Conservation (phyloP, 2,329 filamentous ascomycete genomes). For the Corynespora cassiicola region DNA sequence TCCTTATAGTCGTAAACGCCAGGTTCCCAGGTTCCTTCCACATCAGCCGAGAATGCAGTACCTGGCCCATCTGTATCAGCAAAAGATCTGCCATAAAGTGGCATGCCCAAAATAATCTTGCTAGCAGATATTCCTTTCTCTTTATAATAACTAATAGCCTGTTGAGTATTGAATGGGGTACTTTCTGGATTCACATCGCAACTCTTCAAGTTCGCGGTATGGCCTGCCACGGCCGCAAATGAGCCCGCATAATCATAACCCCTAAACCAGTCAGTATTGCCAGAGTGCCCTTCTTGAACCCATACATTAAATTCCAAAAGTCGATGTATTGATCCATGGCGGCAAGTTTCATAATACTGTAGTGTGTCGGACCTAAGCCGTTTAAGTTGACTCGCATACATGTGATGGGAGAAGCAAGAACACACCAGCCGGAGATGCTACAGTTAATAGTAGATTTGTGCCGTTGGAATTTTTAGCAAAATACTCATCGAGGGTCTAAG, state of each 20-base stretch:
- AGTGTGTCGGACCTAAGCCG: constrained; percentile 52
- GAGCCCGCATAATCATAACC: constrained; percentile 74
- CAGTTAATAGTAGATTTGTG: constrained; percentile 54
- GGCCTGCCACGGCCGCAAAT: constrained; percentile 40
- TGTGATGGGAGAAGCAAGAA: too few species aligned
- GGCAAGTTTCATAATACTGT: constrained; percentile 50
- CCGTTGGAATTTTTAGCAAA: constrained; percentile 45
- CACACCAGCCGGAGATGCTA: constrained; percentile 51
- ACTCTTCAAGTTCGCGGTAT: constrained; percentile 38
- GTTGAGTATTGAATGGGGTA: constrained; percentile 43
- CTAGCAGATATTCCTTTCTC: constrained; percentile 35
- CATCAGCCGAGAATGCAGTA: constrained; percentile 34
- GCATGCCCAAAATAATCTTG: constrained; percentile 47
- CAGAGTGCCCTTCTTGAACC: background rate
- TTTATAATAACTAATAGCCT: constrained; percentile 40
- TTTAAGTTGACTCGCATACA: too few species aligned
- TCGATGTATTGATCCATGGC: constrained; percentile 57
- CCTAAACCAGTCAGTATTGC: constrained; percentile 4
- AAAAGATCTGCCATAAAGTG: constrained; percentile 45
- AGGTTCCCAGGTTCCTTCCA: constrained; percentile 41
- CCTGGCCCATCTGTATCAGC: constrained; percentile 42
- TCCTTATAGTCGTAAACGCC: constrained; percentile 47
- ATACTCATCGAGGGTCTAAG: constrained; percentile 51
- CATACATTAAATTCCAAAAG: constrained; percentile 69
- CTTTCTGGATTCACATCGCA: constrained; percentile 30